A percentile compares a stretch with the other conserved stretches of the same genome.
These are phyloP conservation scores for Solanum bulbocastanum DNA, from an alignment of 257 asterid species.

Conservation along the genomic window DNA sequence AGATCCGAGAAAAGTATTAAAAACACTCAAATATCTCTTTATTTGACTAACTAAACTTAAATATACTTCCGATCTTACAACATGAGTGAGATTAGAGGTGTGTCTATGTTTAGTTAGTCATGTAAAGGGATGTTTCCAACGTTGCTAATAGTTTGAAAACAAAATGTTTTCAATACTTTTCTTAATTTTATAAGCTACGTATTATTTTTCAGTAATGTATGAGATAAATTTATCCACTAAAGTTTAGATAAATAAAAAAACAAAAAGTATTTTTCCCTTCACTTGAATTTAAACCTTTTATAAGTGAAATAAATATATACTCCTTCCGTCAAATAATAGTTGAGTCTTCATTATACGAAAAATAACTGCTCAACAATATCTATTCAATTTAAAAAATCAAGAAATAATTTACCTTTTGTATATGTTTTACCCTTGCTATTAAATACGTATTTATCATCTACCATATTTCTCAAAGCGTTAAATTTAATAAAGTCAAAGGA, in stretches of 20 bases:
- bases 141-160: background rate
- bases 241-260: too few relatives aligned
- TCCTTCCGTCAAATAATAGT: background rate
- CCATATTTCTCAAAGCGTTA: background rate
- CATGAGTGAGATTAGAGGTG: background rate
- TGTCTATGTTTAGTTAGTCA: background rate
- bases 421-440: too few relatives aligned
- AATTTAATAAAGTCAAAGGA: too few relatives aligned
- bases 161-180: too few relatives aligned
- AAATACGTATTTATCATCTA: too few relatives aligned
- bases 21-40: rapidly evolving
- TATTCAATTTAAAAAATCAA: too few relatives aligned
- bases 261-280: background rate
- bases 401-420: too few relatives aligned
- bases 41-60: too few relatives aligned
- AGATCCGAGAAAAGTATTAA: too few relatives aligned
- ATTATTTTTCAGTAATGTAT: too few relatives aligned
- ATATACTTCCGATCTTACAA: too few relatives aligned
- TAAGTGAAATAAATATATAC: too few relatives aligned
- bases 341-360: background rate
- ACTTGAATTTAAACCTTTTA: background rate
- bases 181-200: background rate
- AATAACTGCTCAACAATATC: background rate
- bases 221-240: background rate
- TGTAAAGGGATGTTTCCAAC: rapidly evolving